Percentiles rank a stretch among this genome's conserved stretches.
phyloP scores from a whole-genome alignment of 352 stramenopile species.

The Globisporangium mamillatum region DNA sequence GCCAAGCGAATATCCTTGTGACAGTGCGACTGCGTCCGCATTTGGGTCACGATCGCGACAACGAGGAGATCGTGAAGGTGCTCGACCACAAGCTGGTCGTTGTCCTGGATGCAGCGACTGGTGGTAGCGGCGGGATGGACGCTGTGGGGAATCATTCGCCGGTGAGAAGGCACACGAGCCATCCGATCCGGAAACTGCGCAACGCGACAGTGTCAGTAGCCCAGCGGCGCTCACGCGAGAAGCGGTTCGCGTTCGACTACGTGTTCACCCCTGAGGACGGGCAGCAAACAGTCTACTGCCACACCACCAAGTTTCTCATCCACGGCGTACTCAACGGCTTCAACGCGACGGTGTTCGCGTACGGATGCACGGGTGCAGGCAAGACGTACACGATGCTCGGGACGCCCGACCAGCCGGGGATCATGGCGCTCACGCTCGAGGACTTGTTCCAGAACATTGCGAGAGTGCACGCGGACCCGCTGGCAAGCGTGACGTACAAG shows the following conservation, averaged over 20 bases:
- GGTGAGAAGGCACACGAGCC: slow-evolving; percentile 23
- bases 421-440: slow-evolving; percentile 86
- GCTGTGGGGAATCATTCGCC: background rate
- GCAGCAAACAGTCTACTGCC: slow-evolving; percentile 80
- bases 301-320: slow-evolving; percentile 88
- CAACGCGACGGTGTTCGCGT: slow-evolving; percentile 91
- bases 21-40: slow-evolving; percentile 84
- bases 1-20: slow-evolving; percentile 87
- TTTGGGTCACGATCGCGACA: slow-evolving; percentile 67
- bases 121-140: background rate
- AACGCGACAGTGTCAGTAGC: slow-evolving; percentile 26
- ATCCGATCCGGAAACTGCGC: slow-evolving; percentile 34
- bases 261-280: slow-evolving; percentile 69
- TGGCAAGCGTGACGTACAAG: slow-evolving; percentile 42
- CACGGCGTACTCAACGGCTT: slow-evolving; percentile 86
- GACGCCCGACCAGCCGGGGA: slow-evolving; percentile 73
- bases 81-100: slow-evolving; percentile 84
- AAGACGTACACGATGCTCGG: slow-evolving; percentile 93
- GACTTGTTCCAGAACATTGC: slow-evolving; percentile 81
- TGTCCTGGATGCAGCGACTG: slow-evolving; percentile 56
- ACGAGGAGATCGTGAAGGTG: slow-evolving; percentile 78
- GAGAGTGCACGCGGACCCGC: slow-evolving; percentile 28
- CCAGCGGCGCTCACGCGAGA: slow-evolving; percentile 50
- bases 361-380: slow-evolving; percentile 85
- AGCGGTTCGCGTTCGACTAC: slow-evolving; percentile 89